These are phyloP conservation scores for Eucalyptus lansdowneana DNA, from an alignment of 345 rosid genomes.

Conservation along the genomic window DNA sequence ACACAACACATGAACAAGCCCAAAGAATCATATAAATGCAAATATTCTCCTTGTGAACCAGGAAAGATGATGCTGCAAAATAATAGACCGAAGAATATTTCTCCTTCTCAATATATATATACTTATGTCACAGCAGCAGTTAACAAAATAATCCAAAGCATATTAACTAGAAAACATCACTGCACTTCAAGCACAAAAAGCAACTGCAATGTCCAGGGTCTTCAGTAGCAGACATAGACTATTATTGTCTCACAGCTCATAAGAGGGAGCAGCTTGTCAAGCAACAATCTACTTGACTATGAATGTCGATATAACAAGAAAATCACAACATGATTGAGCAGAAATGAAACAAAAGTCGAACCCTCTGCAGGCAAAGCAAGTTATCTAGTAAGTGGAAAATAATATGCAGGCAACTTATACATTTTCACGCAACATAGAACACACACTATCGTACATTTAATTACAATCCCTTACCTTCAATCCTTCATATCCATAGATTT, in stretches of 20 bases:
- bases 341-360: background rate
- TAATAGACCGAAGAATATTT: background rate
- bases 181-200: background rate
- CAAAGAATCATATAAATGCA: background rate
- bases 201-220: background rate
- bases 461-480: slow-evolving; percentile 34
- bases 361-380: background rate
- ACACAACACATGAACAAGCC: background rate
- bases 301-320: background rate
- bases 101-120: background rate
- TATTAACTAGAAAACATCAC: background rate
- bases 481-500: slow-evolving; percentile 80
- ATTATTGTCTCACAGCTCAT: background rate
- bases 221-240: background rate
- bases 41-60: background rate
- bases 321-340: background rate
- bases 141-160: background rate
- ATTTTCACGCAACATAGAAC: background rate
- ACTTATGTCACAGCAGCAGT: background rate
- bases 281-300: background rate
- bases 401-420: background rate
- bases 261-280: background rate
- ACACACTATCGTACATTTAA: background rate
- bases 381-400: background rate
- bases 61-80: background rate